Evolutionary conservation across 1,139 yeast species (phyloP), one percentile per base, ranked within the genome.

Genomic region (Barnettozyma hawaiiensis): DNA sequence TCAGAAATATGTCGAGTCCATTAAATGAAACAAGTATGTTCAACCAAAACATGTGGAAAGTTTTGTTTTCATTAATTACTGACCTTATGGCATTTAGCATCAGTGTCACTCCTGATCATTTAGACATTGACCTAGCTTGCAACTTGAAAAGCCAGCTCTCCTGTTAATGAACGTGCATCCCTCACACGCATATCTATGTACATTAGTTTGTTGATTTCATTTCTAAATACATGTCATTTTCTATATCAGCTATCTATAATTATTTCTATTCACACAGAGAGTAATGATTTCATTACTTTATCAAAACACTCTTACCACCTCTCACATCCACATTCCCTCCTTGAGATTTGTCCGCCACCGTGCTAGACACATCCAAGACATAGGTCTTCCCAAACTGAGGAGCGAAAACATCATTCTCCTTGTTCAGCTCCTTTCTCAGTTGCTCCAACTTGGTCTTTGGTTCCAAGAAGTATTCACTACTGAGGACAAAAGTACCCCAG

Each of bases 401-500:
- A 15, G 75, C 75, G 39, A 70, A 63, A 10, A 75, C 68, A 31
- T 64, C 66, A 46, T 68, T 62, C 2, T 51, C 51, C 9, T 62
- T 57, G 3, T 61, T 62, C 33, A 57, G 45, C 27, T 58, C 53
- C n/a, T 49, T 55, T 0, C 72, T 71, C 41, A 71, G 52, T 29
- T 56, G 53, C 44, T 66, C 68, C 20, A 78, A 55, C 49, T 66
- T 63, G 43, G 68, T 67, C 51, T 83, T 79, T 1, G 97, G 97
- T 59, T 90, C 97, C 35, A 85, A 60, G 50, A 83, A 86, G 40
- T 87, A 85, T 60, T 90, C 97, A 37, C 90, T 85, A 60, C 95
- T 84, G 49, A 90, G 66, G 34, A 86, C 81, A 64, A 87, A 90
- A 0, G 97, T 90, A 1, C 97, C 97, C 95, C 96, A 90, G 62